Base-by-base conservation (phyloP, 2,329 filamentous ascomycete species). In the Talaromyces sp. region DNA sequence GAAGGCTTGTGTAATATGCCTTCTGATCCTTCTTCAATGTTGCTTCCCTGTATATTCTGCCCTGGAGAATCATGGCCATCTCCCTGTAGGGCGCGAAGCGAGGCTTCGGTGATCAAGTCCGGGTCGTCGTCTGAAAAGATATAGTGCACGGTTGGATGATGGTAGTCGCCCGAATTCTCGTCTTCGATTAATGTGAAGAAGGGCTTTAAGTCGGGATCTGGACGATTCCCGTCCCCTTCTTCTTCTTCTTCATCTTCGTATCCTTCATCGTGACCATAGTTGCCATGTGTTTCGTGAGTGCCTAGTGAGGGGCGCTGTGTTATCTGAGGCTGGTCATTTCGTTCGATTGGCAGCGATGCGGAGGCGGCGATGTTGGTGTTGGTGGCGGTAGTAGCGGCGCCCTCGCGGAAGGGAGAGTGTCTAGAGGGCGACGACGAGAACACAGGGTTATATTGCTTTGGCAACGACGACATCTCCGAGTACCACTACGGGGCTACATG, bases 101-200 rank as follows among this genome's bases (percentile, higher is more conserved):
- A 83, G 1, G 89, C 87, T 42, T 86, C 83, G 1, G 89, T 89
- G 42, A 96, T 81, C 52, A 90, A 80, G 54, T 93, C 89, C 1
- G 87, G 85, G 71, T 97, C 92, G 76, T 98, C 95, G 75, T 98
- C 93, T 68, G 86, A 86, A 79, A 99, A 98, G 70, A 98, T 85
- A 78, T 98, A 98, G 78, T 94, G 92, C 1, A 96, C 87, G 59
- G 86, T 87, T 1, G 94, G 95, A 73, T 98, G 93, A 69, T 91
- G 83, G 64, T 91, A 90, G 53, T 90, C 85, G 68, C 86, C 84
- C 8, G 85, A 88, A n/a, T 86, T 84, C 10, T 83, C 78, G 74
- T 96, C 92, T 71, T 91, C 87, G 66, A 98, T 82, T 50, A 97
- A 81, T 0, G 91, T 89, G 80, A 96, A 97, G 79, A 96, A 89